Conservation (phyloP, 106 monocot genomes). For the Acorus calamus region DNA sequence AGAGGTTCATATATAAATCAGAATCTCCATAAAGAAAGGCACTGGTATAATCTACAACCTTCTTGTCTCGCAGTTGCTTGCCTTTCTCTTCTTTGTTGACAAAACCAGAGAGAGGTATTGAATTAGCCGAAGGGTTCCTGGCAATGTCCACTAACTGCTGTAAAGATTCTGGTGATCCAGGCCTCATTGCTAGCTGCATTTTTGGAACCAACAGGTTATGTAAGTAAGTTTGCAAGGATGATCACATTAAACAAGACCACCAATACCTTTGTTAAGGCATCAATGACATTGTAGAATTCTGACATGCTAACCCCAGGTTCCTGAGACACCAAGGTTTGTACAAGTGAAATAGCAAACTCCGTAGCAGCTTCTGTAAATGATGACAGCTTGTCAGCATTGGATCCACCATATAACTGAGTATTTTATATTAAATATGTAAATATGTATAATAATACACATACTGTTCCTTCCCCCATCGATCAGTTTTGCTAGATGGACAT, state of each 20-base stretch:
- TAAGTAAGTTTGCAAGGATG: neutral
- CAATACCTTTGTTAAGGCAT: slow-evolving; percentile 66
- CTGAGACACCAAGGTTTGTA: slow-evolving; percentile 57
- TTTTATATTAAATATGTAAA: no score
- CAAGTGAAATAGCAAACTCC: slow-evolving; percentile 74
- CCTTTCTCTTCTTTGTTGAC: slow-evolving; percentile 65
- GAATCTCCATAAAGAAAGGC: no score
- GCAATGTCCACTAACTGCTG: slow-evolving; percentile 70
- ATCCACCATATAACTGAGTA: no score
- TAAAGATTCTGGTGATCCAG: slow-evolving; percentile 48
- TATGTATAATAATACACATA: slow-evolving; percentile 24
- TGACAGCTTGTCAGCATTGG: no score
- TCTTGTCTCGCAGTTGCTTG: slow-evolving; percentile 60
- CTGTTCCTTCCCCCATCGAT: slow-evolving; percentile 95
- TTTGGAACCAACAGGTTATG: slow-evolving; percentile 2
- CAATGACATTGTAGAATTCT: slow-evolving; percentile 75
- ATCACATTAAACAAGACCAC: neutral
- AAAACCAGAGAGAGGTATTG: slow-evolving; percentile 24
- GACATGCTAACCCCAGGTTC: slow-evolving; percentile 56
- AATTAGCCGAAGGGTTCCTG: slow-evolving; percentile 23
- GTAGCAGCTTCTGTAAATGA: slow-evolving; percentile 62
- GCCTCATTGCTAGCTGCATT: slow-evolving; percentile 68
- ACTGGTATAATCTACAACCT: slow-evolving; percentile 17
- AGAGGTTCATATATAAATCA: neutral
- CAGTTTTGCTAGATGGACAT: slow-evolving; percentile 81